Evolutionary conservation across 1,284 basidiomycete species (phyloP).

Genomic region (Papiliotrema fonsecae): DNA sequence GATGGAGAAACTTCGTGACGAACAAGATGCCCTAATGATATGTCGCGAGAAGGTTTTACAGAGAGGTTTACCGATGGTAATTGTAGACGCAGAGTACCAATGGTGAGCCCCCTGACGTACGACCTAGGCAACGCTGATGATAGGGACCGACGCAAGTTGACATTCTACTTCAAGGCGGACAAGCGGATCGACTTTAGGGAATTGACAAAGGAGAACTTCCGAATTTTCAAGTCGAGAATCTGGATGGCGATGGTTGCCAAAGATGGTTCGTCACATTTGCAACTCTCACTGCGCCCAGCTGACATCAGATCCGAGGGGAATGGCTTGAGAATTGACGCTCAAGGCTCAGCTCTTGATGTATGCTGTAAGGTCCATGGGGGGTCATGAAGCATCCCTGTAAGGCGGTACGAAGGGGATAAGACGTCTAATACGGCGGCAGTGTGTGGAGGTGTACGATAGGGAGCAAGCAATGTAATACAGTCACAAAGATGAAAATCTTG

Average conservation of each 20-base stretch:
- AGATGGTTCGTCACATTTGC: constrained; percentile 35
- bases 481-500: no score
- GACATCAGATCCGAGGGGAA: no score
- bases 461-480: no score
- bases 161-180: constrained; percentile 95
- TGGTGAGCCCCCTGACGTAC: constrained; percentile 57
- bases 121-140: neutral
- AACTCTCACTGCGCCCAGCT: no score
- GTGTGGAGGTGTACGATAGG: no score
- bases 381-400: no score
- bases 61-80: constrained; percentile 94
- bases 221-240: constrained; percentile 44
- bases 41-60: constrained; percentile 87
- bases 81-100: constrained; percentile 96
- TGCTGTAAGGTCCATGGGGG: no score
- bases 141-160: constrained; percentile 93
- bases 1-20: constrained; percentile 77
- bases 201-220: constrained; percentile 53
- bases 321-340: no score
- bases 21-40: constrained; percentile 83
- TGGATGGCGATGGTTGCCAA: constrained; percentile 46
- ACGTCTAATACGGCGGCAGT: no score
- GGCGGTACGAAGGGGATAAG: no score
- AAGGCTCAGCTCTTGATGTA: no score
- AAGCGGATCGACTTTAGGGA: constrained; percentile 96